Base-by-base conservation (phyloP, 208 protist species). In the Trypanosoma melophagium region DNA sequence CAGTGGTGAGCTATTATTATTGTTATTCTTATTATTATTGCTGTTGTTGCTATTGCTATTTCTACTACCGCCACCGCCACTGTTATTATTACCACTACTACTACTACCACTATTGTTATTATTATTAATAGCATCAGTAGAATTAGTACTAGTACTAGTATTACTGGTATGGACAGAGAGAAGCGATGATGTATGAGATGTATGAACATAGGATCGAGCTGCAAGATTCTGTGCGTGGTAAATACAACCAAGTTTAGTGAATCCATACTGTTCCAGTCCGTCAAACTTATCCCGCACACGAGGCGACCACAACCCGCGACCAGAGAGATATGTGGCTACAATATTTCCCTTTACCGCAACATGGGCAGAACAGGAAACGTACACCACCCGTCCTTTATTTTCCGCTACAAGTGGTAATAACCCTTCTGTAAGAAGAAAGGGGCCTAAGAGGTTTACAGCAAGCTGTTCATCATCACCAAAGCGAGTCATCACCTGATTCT, bases 201-300 rank as follows among this genome's bases (percentile, higher is more conserved):
- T 62, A 59, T 69, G 51, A 22, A 71, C 73, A 67, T 87, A 94
- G 2, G 86, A 82, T 31, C 86, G 74, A n/a, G 79, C 31, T 19
- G 89, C 89, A 38, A 92, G 77, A 49, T 92, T 80, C 74, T 92
- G 86, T 12, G 86, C 83, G 73, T 90, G 84, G 40, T 90, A 91
- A 45, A 92, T 92, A 59, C 84, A 89, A n/a, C 84, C 84, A 9
- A 92, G 84, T 74, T 94, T 92, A 51, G 89, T 91, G 63, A 94
- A 86, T 21, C 84, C 89, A 68, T 92, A 92, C 82, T 92, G 89
- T 77, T 94, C 86, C 9, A 90, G 61, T 7, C 78, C 85, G 53
- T 94, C 82, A 71, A 89, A 92, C 70, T 80, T 71, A 61, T 84
- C 60, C 3, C 77, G 77, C 31, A 89, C 80, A 12, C 79, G 75